Evolutionary conservation across 257 asterid genomes (phyloP).

Genomic region (Nicotiana undulata): DNA sequence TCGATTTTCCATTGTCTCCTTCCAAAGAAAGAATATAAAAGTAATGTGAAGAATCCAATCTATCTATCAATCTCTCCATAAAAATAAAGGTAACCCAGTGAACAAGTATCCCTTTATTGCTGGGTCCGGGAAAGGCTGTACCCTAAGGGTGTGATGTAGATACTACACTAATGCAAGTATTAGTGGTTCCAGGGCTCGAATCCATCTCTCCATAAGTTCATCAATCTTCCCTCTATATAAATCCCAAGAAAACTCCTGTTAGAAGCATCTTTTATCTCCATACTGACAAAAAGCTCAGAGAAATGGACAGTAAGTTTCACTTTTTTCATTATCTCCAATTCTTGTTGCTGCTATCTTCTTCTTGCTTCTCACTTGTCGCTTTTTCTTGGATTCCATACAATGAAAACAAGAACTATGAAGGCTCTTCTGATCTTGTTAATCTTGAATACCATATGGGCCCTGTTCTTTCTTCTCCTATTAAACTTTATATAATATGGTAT

Average conservation of each 20-base stretch:
- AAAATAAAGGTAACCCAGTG: too few species aligned
- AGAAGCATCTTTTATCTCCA: not conserved
- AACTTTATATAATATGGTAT: constrained; percentile 69
- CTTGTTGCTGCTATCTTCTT: constrained; percentile 15
- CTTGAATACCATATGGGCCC: constrained; percentile 88
- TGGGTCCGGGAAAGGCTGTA: too few species aligned
- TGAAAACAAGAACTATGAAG: constrained; percentile 54
- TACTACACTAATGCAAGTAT: too few species aligned
- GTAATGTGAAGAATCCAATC: constrained; percentile 8
- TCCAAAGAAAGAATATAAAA: not conserved
- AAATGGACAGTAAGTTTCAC: constrained; percentile 12
- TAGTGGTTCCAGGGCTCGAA: too few species aligned
- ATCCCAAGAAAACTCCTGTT: not conserved
- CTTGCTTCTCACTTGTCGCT: constrained; percentile 14
- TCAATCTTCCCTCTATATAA: not conserved
- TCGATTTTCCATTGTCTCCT: not conserved
- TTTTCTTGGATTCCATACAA: constrained; percentile 22
- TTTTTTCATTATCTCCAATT: constrained; percentile 8
- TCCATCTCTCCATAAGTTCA: not conserved
- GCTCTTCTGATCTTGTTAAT: constrained; percentile 56
- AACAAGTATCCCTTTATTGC: too few species aligned
- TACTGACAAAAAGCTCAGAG: not conserved
- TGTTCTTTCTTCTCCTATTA: constrained; percentile 48
- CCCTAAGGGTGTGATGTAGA: too few species aligned
- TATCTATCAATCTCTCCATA: not conserved